Base-by-base conservation (phyloP, 768 basidiomycete genomes). In the Naganishia vaughanmartiniae region DNA sequence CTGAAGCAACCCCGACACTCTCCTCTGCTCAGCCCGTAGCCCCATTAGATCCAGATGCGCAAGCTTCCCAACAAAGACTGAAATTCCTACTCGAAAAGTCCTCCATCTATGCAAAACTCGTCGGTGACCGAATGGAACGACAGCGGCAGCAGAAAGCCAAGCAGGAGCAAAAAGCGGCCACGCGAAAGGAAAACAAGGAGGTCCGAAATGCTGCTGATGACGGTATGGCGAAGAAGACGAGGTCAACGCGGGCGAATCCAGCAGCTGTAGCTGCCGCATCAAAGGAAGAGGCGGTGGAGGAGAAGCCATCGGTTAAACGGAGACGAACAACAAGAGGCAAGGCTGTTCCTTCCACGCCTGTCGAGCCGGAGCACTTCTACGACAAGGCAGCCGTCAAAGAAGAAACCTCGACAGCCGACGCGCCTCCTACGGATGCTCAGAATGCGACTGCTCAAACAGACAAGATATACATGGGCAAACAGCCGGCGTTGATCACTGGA, bases 401-500 rank as follows among this genome's bases (percentile, higher is more conserved):
- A 12, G 21, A 48, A n/a, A 31, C 15, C n/a, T 26, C 63, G 39
- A 1, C 63, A 12, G 34, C 48, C 19, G 26, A 45, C 63, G 26
- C 55, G 9, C n/a, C 39, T 30, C 53, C 56, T 26, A 69, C 67
- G 26, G 46, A 63, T n/a, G 36, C 60, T 6, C 36, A 63, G 26
- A 63, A 63, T 30, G 60, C 60, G 7, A 42, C 60, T 15, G 33
- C 21, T 15, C 56, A 69, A n/a, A 58, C 56, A 7, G 48, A 90
- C 86, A 60, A 71, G 70, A 48, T 57, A n/a, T 65, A 72, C 31
- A 63, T 65, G 31, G 71, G 71, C 1, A 51, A 72, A 48, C 95
- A 97, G 77, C 90, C 93, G 0, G 80, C 84, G 1, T 81, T 93
- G 21, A 83, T 99, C 48, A 92, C 92, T 0, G 95, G 95, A 5